Base-by-base conservation (phyloP, 2,329 filamentous ascomycete species). In the Aspergillus pseudotamarii region DNA sequence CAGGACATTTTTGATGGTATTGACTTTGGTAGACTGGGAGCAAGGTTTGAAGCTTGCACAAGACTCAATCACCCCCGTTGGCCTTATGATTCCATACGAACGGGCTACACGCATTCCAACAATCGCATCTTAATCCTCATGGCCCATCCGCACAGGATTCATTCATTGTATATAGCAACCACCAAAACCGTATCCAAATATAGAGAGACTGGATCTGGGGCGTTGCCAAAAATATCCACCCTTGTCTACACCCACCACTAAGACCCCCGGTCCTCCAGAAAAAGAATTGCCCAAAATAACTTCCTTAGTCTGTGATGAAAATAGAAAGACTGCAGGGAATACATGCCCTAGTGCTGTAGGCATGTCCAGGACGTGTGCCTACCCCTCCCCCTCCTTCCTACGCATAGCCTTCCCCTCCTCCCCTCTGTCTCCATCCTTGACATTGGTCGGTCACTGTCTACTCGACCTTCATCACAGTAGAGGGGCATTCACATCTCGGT, bases 251-350 rank as follows among this genome's bases (percentile, higher is more conserved):
- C 46, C 16, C 26, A 50, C 46, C 23, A 48, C 45, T 48, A 14
- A 14, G 23, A 48, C 4, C 23, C 45, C 45, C 11, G 23, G 26
- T 19, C 23, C 26, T 9, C 46, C 14, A 48, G 11, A 30, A 50
- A 50, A 51, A 32, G 55, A 32, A 21, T 10, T 19, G 14, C 38
- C 38, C 38, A 46, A 57, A 57, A 57, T 57, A 57, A 57, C 38
- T 57, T 57, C 41, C 34, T 46, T 57, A 57, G 55, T 21, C 55
- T 38, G 55, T 57, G 55, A 57, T 57, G 41, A 45, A 57, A 57
- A 51, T 51, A 51, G 48, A 51, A 51, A 32, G 48, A 34, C 19
- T 51, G 48, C 48, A 51, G 48, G 48, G 48, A 51, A 51, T 51
- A 32, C 26, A 21, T 0, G 28, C 28, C 48, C 26, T 32, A 51